Evolutionary conservation across 225 moss, liverwort and hornwort species (phyloP), one percentile per base, ranked within the genome.

Genomic region (Polytrichum formosum): DNA sequence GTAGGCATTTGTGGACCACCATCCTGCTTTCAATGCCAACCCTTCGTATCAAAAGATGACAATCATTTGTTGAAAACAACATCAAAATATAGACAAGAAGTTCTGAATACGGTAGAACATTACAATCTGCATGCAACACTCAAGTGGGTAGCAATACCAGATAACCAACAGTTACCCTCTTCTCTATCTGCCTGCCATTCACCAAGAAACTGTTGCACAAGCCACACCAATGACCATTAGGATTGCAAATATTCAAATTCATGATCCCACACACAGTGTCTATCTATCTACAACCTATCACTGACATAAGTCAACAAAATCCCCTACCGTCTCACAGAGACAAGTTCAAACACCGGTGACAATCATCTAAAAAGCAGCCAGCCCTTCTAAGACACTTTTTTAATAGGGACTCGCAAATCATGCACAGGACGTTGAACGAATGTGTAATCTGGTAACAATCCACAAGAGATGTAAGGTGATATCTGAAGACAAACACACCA

Each of bases 1-100:
- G 97, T 78, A 26, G 97, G 97, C 86, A 91, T 75, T 75, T 92
- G 97, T 53, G 94, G 91, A 78, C 97, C 91, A 68, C 70, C 55
- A 73, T 97, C 97, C 97, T 97, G 88, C 78, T 26, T 31, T 55
- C 55, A 70, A 74, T 19, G 70, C 29, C 65, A 23, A 59, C 30
- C 19, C 22, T n/a, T 5, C 28, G 4, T 26, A 16, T 63, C 62
- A 63, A 53, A 21, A 26, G 26, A 19, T 20, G 20, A 21, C 59
- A 22, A 59, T 1, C 4, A n/a, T 59, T 23, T 59, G 23, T 8
- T 59, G 21, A 22, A 9, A 59, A 55, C 53, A 54, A 61, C 19
- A 28, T 2, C 20, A 68, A 18, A 27, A 69, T 6, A 20, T 65
- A 63, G 54, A 72, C 55, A 72, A 54, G 13, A 72, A 54, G 46